These are phyloP conservation scores for Umbelopsis sp. DNA, from an alignment of 192 early-diverging fungal species.

Conservation along the genomic window DNA sequence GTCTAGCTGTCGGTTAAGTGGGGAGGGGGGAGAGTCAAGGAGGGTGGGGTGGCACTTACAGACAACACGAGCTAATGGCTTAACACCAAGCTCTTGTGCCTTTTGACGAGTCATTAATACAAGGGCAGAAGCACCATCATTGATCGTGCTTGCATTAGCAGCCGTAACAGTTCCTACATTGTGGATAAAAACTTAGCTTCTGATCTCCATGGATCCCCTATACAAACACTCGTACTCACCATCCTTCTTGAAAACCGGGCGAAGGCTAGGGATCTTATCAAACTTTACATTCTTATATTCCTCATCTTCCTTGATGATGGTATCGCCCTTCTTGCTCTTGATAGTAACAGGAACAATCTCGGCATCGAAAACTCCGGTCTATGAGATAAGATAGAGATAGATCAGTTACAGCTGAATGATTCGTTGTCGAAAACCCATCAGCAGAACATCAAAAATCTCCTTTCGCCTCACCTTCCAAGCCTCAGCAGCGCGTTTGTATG, in stretches of 20 bases:
- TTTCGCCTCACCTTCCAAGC: slow-evolving; percentile 71
- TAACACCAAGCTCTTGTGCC: slow-evolving; percentile 74
- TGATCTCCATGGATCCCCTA: background rate
- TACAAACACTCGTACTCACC: slow-evolving; percentile 35
- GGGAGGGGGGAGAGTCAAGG: background rate
- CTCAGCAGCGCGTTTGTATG: slow-evolving; percentile 87
- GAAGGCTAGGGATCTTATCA: slow-evolving; percentile 81
- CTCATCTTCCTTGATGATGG: slow-evolving; percentile 81
- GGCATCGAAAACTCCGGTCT: slow-evolving; percentile 70
- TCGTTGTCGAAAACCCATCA: too few relatives aligned
- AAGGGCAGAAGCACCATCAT: slow-evolving; percentile 95
- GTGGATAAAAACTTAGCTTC: slow-evolving; percentile 10
- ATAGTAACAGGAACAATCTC: slow-evolving; percentile 88
- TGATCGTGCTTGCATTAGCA: slow-evolving; percentile 92
- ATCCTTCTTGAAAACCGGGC: slow-evolving; percentile 84
- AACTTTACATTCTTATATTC: slow-evolving; percentile 94
- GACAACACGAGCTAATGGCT: slow-evolving; percentile 86
- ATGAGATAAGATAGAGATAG: background rate
- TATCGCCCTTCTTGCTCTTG: slow-evolving; percentile 82
- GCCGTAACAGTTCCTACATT: slow-evolving; percentile 82
- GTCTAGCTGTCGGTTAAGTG: background rate
- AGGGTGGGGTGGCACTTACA: slow-evolving; percentile 29
- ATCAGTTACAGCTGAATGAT: background rate
- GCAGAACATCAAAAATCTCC: too few relatives aligned
- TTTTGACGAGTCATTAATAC: slow-evolving; percentile 79